phyloP scores from a whole-genome alignment of 2,329 filamentous ascomycete species.

The Calonectria pseudoreteaudii region DNA sequence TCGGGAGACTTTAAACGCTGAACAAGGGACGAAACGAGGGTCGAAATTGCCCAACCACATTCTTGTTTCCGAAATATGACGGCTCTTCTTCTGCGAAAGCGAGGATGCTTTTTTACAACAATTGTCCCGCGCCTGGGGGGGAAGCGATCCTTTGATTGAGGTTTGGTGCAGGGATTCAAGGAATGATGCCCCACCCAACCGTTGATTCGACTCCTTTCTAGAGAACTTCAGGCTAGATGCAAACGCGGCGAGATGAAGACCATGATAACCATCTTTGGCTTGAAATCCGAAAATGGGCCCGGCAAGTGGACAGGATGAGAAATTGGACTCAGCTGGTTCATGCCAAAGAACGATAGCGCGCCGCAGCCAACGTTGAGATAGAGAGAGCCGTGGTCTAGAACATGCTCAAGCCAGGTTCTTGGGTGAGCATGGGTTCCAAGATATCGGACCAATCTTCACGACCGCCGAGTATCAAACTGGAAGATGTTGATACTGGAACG shows the following conservation, averaged over 20 bases:
- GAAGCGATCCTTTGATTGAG: not conserved
- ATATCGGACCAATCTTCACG: not conserved
- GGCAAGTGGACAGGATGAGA: not conserved
- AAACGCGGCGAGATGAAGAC: not conserved
- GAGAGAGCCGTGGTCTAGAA: not conserved
- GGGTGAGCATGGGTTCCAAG: not conserved
- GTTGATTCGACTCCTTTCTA: conserved; percentile 1
- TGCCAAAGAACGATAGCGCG: not conserved
- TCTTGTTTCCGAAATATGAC: not conserved
- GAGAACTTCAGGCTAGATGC: not conserved
- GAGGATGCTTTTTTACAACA: not conserved
- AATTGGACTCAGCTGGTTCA: not conserved
- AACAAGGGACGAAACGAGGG: not conserved
- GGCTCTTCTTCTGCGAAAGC: not conserved
- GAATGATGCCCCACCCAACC: not conserved
- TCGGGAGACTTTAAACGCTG: not conserved
- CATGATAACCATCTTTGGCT: not conserved
- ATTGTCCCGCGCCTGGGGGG: not conserved
- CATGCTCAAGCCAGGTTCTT: not conserved
- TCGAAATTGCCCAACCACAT: not conserved
- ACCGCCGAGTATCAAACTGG: not conserved
- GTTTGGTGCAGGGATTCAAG: not conserved
- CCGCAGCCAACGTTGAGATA: not conserved
- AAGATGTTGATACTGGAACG: not conserved
- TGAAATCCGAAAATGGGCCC: not conserved